Evolutionary conservation across 495 filamentous ascomycete species (phyloP), one percentile per base, ranked within the genome.

Genomic region (Tuber microsphaerosporum): DNA sequence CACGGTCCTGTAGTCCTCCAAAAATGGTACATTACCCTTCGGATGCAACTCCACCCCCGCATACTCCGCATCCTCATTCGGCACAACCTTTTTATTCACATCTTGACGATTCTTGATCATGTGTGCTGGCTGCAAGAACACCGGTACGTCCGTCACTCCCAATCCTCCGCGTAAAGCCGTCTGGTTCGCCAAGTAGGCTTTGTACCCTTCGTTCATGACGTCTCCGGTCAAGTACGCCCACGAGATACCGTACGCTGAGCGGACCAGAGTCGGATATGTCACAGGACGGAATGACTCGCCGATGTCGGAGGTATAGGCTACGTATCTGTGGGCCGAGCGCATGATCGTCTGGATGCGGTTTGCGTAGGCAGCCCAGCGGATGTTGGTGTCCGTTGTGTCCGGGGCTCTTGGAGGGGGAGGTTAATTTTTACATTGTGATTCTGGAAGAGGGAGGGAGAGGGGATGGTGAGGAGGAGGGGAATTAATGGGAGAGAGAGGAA

Each of bases 241-340:
- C 34, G 92, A 96, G 74, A 99, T 86, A 74, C 89, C 94, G 84
- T 99, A 99, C 12, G 95, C 95, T 72, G 89, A 85, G 65, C 90
- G 88, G 6, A 99, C 92, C 7, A 94, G 85, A 79, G 85, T 89
- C 0, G 93, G 94, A 83, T 97, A 93, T 7, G 94, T 94, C 73
- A 98, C 88, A 6, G 95, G 95, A 9, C 95, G 91, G 85, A 99
- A 99, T 14, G 92, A 96, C 84, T 99, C 95, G 83, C 95, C 95
- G 68, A 99, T 93, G 83, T 99, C 95, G 45, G 92, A 94, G 20
- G 95, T 98, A 85, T 98, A 99, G 77, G 95, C 95, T 75, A 99
- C 93, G 84, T 99, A 98, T 82, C 95, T 92, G 82, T 99, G 95
- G 42, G 94, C 93, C 65, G 91, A 91, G 81, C 93, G 88, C 79